Conservation (phyloP, 441 rosid genomes). For the Eutrema salsugineum region DNA sequence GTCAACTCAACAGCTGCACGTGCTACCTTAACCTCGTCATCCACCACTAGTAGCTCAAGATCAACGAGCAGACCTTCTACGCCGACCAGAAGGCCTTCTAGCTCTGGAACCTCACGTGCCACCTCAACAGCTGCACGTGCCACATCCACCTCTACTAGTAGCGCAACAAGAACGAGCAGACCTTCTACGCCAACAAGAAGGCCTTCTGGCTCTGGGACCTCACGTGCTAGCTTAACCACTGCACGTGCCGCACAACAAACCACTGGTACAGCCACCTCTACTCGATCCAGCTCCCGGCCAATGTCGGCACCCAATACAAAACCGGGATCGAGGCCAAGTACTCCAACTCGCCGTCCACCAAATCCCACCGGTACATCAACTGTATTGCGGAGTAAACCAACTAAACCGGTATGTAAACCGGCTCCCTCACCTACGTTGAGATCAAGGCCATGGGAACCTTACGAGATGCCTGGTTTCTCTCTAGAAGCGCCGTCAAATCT, state of each 20-base stretch:
- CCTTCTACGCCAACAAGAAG: slow-evolving; percentile 44
- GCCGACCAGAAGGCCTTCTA: slow-evolving; percentile 51
- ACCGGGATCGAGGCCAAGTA: slow-evolving; percentile 53
- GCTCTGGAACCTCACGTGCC: slow-evolving; percentile 49
- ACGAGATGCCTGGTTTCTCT: slow-evolving; percentile 95
- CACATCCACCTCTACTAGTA: slow-evolving; percentile 39
- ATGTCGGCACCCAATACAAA: slow-evolving; percentile 39
- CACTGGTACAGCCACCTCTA: slow-evolving; percentile 43
- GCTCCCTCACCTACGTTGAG: slow-evolving; percentile 49
- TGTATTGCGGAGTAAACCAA: slow-evolving; percentile 33
- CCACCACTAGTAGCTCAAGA: slow-evolving; percentile 42
- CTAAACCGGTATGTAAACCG: slow-evolving; percentile 48
- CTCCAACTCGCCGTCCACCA: slow-evolving; percentile 39
- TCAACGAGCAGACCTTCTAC: slow-evolving; percentile 23
- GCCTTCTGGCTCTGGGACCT: slow-evolving; percentile 51
- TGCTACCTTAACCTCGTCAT: slow-evolving; percentile 45
- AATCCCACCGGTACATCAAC: slow-evolving; percentile 35
- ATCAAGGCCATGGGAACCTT: slow-evolving; percentile 91
- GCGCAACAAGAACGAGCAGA: slow-evolving; percentile 34
- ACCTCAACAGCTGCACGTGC: slow-evolving; percentile 27
- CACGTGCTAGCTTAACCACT: slow-evolving; percentile 40
- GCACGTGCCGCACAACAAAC: slow-evolving; percentile 29
- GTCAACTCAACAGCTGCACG: slow-evolving; percentile 28
- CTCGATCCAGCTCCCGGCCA: slow-evolving; percentile 17
- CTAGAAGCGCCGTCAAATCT: slow-evolving; percentile 91